Evolutionary conservation across 2,329 filamentous ascomycete genomes (phyloP).

Genomic region (Podosphaera aphanis): DNA sequence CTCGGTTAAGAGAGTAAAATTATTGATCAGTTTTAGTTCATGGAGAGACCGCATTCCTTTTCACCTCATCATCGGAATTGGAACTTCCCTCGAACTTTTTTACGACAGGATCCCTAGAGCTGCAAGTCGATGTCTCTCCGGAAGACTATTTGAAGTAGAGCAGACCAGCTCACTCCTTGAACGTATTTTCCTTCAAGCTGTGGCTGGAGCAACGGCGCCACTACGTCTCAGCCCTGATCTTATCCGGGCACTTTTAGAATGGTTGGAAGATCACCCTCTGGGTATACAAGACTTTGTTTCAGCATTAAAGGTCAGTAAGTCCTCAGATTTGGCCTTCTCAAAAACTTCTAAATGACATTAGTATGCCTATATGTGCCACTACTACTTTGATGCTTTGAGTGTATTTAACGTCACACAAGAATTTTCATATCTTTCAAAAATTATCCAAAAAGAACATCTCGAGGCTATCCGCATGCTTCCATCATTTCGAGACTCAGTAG

Average conservation of each 20-base stretch:
- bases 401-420: slow-evolving; percentile 25
- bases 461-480: slow-evolving; percentile 43
- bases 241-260: slow-evolving; percentile 38
- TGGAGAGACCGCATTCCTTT: slow-evolving; percentile 62
- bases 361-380: slow-evolving; percentile 73
- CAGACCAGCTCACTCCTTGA: slow-evolving; percentile 50
- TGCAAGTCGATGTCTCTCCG: slow-evolving; percentile 42
- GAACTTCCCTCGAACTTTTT: slow-evolving; percentile 60
- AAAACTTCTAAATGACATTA: slow-evolving; percentile 16
- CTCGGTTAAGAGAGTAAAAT: not conserved
- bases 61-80: slow-evolving; percentile 53
- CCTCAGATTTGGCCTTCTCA: not conserved
- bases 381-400: slow-evolving; percentile 55
- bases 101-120: slow-evolving; percentile 49
- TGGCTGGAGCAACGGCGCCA: slow-evolving; percentile 31
- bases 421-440: slow-evolving; percentile 12
- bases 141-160: slow-evolving; percentile 54
- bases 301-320: slow-evolving; percentile 34
- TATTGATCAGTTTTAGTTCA: slow-evolving; percentile 18
- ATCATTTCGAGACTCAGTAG: slow-evolving; percentile 39
- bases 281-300: slow-evolving; percentile 50
- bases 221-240: slow-evolving; percentile 42
- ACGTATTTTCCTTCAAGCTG: slow-evolving; percentile 41
- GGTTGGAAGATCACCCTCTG: slow-evolving; percentile 55
- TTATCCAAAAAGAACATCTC: slow-evolving; percentile 34